Evolutionary conservation across 768 basidiomycete species (phyloP).

Genomic region (Termitomyces sp.): DNA sequence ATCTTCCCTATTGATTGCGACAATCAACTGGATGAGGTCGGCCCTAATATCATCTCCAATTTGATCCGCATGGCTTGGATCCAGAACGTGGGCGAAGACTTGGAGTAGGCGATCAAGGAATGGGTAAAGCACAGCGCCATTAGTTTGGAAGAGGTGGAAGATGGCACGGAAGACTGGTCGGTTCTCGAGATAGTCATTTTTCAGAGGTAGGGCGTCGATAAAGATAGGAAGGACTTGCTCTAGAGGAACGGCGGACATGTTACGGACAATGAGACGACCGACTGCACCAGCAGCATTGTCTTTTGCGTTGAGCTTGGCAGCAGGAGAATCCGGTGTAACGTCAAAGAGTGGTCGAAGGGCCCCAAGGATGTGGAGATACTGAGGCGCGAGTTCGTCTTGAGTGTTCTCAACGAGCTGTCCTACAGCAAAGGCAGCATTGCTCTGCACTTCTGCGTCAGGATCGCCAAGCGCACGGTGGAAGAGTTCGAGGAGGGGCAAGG

Average conservation of each 20-base stretch:
- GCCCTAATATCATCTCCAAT: constrained; percentile 75
- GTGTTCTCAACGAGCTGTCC: constrained; percentile 91
- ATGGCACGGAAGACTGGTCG: constrained; percentile 84
- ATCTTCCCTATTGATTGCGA: constrained; percentile 67
- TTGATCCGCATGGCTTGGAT: constrained; percentile 72
- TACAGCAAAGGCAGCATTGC: constrained; percentile 93
- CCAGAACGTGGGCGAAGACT: constrained; percentile 80
- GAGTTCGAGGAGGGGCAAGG: constrained; percentile 76
- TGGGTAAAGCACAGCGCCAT: constrained; percentile 65
- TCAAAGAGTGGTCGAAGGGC: constrained; percentile 82
- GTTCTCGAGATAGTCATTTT: constrained; percentile 89
- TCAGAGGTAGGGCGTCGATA: constrained; percentile 77
- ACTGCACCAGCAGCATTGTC: constrained; percentile 98
- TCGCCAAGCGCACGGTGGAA: constrained; percentile 84
- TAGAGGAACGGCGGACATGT: constrained; percentile 75
- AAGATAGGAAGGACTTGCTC: constrained; percentile 89
- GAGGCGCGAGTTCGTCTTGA: constrained; percentile 72
- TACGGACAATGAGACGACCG: constrained; percentile 80
- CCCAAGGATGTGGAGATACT: constrained; percentile 75
- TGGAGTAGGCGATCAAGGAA: constrained; percentile 77
- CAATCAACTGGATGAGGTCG: constrained; percentile 73
- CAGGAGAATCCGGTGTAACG: constrained; percentile 57
- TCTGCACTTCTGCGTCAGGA: constrained; percentile 87
- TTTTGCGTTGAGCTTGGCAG: constrained; percentile 74
- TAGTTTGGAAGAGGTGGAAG: constrained; percentile 82